These are phyloP conservation scores for Inga oerstediana DNA, from an alignment of 306 rosid species.

Conservation along the genomic window DNA sequence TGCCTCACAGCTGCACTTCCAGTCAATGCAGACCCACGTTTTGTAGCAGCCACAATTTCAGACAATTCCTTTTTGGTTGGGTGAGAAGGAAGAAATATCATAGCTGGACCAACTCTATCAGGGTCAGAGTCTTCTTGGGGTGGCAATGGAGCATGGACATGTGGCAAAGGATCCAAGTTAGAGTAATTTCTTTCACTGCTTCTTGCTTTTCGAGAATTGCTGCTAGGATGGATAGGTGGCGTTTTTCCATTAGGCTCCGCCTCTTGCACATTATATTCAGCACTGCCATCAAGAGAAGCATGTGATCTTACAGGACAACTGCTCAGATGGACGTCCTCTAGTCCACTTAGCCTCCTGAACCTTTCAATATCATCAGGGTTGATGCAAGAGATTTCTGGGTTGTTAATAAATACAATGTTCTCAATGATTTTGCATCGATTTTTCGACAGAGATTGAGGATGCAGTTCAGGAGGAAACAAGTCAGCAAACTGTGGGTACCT, in stretches of 20 bases:
- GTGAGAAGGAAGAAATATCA: slow-evolving; percentile 59
- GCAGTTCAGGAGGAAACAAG: slow-evolving; percentile 54
- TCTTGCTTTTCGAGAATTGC: slow-evolving; percentile 25
- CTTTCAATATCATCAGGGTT: slow-evolving; percentile 57
- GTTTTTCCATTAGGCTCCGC: slow-evolving; percentile 31
- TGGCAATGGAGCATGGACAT: slow-evolving; percentile 33
- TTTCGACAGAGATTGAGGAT: slow-evolving; percentile 43
- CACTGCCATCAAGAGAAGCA: slow-evolving; percentile 13
- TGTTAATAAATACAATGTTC: slow-evolving; percentile 46
- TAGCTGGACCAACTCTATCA: slow-evolving; percentile 52
- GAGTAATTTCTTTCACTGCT: slow-evolving; percentile 30
- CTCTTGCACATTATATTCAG: slow-evolving; percentile 20
- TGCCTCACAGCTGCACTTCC: slow-evolving; percentile 72
- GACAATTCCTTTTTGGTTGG: slow-evolving; percentile 59
- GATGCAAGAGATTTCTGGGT: slow-evolving; percentile 42
- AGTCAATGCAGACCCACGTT: slow-evolving; percentile 62
- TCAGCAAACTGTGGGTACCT: slow-evolving; percentile 61
- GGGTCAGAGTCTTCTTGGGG: slow-evolving; percentile 40
- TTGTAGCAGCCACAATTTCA: slow-evolving; percentile 57
- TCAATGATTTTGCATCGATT: slow-evolving; percentile 32
- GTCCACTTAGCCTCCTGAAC: slow-evolving; percentile 71
- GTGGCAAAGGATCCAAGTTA: slow-evolving; percentile 36
- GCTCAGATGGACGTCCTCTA: slow-evolving; percentile 54
- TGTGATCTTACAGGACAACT: slow-evolving; percentile 45
- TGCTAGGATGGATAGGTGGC: slow-evolving; percentile 25